Evolutionary conservation across 2,329 filamentous ascomycete species (phyloP), one percentile per base, ranked within the genome.

Genomic region (Apiospora saccharicola): DNA sequence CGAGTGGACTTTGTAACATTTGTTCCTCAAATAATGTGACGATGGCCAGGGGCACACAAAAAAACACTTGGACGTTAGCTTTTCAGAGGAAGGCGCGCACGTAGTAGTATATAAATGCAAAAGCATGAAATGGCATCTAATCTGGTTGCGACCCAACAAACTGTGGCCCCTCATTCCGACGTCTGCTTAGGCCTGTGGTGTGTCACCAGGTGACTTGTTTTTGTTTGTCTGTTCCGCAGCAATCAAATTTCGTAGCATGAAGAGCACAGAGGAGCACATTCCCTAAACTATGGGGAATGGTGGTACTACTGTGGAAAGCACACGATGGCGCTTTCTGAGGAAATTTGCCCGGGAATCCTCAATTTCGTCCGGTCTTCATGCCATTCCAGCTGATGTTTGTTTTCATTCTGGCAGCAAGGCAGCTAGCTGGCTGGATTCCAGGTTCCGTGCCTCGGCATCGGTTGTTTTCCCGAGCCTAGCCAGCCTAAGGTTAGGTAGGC

Each of bases 281-380:
- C 57, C 57, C 19, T 4, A 41, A 64, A 64, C 57, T 64, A 64
- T 34, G 57, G 57, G 34, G 57, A 64, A 64, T 64, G 57, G 53
- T 64, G 57, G 34, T 19, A 64, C 57, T 34, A 41, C 57, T 34
- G 37, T 41, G 34, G 30, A 64, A 64, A 24, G 19, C 7, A 13
- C 57, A 22, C n/a, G n/a, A 19, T 34, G 57, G 37, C 26, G 26
- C 26, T 22, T 61, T 19, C 53, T 37, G 30, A n/a, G 22, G 53
- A 61, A 61, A 61, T 61, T 61, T 34, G 53, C 30, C 53, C 53
- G 6, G 26, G 26, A 30, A 30, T 30, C 37, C 37, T 34, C 34
- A n/a, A 41, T 41, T 64, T 24, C 22, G 53, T 34, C 53, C 30
- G 53, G 22, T 64, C 30, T n/a, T 64, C 7, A 41, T 61, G 26